Evolutionary conservation across 2,329 filamentous ascomycete genomes (phyloP), one percentile per base, ranked within the genome.

Genomic region (Nothophoma quercina): DNA sequence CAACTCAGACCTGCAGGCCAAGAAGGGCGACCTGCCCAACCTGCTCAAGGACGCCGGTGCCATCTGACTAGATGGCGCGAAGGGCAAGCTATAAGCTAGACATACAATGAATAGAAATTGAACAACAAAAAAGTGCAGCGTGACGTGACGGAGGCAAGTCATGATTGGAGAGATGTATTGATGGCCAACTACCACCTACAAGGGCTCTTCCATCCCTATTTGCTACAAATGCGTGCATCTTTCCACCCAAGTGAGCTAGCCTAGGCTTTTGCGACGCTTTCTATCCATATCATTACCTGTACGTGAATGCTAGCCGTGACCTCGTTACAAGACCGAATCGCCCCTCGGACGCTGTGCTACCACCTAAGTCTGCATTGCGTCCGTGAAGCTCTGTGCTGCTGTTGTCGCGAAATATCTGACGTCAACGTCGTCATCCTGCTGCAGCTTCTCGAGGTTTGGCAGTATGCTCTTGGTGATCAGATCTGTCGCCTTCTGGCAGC

Each of bases 381-480:
- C 72, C 45, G 69, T 67, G 59, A 72, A 80, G 46, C 74, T 73
- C 67, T 81, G 86, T 56, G 89, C 88, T 40, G 95, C 93, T 60
- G 91, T 96, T 57, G 92, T 96, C 60, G 95, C 95, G 78, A 96
- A 99, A 81, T 93, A 99, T 75, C 95, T 87, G 70, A 99, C 95
- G 78, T 99, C 95, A 65, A 98, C 93, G 78, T 99, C 95, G 63
- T 96, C 91, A 73, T 99, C 95, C 79, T 93, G 90, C 81, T 97
- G 93, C 69, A 99, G 83, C 81, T 97, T 97, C 81, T 93, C 90
- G 65, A 99, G 79, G 73, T 91, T 93, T 21, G 93, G 93, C 70
- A 96, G 78, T 71, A 98, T 88, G 70, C 90, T 88, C 76, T 91
- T 86, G 75, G 91, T 87, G 70, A 96, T 95, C 62, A 96, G 82